Evolutionary conservation across 495 filamentous ascomycete species (phyloP).

Genomic region (Penicilliopsis zonata): DNA sequence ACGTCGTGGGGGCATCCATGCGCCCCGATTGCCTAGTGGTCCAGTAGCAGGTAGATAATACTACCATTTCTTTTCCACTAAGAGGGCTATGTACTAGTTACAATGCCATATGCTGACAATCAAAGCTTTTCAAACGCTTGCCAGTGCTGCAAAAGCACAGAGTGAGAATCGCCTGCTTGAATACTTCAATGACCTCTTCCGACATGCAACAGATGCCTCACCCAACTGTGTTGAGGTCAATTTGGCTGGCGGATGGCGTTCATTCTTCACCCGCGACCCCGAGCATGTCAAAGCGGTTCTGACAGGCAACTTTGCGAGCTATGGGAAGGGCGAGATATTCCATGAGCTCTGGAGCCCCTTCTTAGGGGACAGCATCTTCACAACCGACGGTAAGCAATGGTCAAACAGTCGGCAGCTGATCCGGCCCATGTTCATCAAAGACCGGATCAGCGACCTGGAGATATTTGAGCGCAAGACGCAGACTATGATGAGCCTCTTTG

Average conservation of each 20-base stretch:
- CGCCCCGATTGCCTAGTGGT: not conserved
- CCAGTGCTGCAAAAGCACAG: constrained; percentile 5
- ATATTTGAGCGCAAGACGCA: constrained; percentile 40
- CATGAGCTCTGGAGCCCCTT: constrained; percentile 40
- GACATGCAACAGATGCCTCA: constrained; percentile 16
- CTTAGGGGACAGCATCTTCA: constrained; percentile 47
- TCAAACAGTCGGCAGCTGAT: constrained; percentile 39
- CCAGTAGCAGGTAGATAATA: not conserved
- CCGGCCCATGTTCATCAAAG: constrained; percentile 46
- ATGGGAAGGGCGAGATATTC: constrained; percentile 41
- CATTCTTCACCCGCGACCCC: constrained; percentile 39
- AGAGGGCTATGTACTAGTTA: not conserved
- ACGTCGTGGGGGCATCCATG: constrained; percentile 1
- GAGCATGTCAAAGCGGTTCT: constrained; percentile 47
- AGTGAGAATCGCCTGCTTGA: constrained; percentile 20
- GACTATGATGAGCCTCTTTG: constrained; percentile 26
- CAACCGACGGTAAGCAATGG: constrained; percentile 43
- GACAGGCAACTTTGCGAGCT: constrained; percentile 42
- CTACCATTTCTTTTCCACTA: not conserved
- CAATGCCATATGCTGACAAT: not conserved
- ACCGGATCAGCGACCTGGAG: constrained; percentile 34
- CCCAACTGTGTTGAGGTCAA: constrained; percentile 26
- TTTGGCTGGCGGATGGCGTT: constrained; percentile 18
- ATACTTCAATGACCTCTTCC: constrained; percentile 15
- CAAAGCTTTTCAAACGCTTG: not conserved